phyloP scores from a whole-genome alignment of 2,329 filamentous ascomycete species.

The Fusarium sambucinum region DNA sequence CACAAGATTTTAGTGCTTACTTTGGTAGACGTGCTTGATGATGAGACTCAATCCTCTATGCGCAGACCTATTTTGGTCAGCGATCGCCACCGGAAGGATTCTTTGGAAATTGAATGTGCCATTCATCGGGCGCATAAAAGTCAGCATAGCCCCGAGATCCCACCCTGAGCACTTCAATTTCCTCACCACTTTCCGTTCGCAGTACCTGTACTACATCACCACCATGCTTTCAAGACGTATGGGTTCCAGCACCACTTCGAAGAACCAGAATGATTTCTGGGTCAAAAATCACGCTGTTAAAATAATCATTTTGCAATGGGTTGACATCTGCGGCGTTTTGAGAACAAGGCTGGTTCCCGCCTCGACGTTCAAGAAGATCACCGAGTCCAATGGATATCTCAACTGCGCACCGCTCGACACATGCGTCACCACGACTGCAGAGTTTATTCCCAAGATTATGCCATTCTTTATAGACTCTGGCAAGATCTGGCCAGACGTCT shows the following conservation, averaged over 20 bases:
- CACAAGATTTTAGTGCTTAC: background rate
- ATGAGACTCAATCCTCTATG: background rate
- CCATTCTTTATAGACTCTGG: background rate
- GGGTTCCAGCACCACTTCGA: background rate
- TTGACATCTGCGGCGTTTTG: conserved; percentile 12
- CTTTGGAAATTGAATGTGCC: background rate
- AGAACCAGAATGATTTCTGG: background rate
- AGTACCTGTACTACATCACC: too few relatives aligned
- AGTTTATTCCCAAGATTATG: conserved; percentile 7
- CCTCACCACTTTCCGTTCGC: background rate
- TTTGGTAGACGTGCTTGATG: too few relatives aligned
- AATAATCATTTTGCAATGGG: conserved; percentile 14
- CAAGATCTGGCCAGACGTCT: conserved; percentile 4
- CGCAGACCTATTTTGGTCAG: background rate
- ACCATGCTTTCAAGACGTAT: background rate
- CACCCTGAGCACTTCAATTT: background rate
- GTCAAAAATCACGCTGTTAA: background rate
- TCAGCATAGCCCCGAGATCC: background rate
- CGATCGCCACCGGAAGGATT: too few relatives aligned
- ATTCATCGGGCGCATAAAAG: background rate
- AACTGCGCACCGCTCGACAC: conserved; percentile 16
- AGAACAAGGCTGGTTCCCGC: conserved; percentile 2
- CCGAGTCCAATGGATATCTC: background rate
- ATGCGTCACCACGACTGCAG: conserved; percentile 2
- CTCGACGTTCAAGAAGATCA: background rate